These are phyloP conservation scores for Ophiosphaerella narmari DNA, from an alignment of 2,329 filamentous ascomycete genomes.

Conservation along the genomic window DNA sequence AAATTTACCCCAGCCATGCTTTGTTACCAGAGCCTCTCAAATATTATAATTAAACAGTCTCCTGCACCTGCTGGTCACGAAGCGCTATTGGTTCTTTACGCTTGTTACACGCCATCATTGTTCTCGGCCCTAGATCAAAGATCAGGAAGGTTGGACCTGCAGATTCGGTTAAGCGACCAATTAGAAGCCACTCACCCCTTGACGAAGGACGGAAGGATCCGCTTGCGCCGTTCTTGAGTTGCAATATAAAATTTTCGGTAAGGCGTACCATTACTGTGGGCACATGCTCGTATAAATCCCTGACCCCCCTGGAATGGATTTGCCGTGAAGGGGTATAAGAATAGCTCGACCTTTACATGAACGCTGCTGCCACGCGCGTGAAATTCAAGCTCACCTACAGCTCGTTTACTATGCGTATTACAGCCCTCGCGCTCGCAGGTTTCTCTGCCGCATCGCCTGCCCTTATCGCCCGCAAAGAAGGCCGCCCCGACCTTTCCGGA, in stretches of 20 bases:
- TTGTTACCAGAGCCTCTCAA: no score
- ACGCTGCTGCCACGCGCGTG: not conserved
- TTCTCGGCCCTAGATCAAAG: no score
- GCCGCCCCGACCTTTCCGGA: conserved; percentile 5
- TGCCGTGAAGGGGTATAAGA: conserved; percentile 6
- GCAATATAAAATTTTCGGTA: not conserved
- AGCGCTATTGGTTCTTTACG: no score
- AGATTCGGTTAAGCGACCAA: no score
- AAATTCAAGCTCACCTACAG: not conserved
- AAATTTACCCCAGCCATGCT: no score
- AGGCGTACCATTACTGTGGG: conserved; percentile 14
- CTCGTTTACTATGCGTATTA: conserved; percentile 8
- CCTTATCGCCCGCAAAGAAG: conserved; percentile 2
- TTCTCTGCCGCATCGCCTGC: conserved; percentile 3
- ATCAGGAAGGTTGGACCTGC: no score
- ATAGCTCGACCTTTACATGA: not conserved
- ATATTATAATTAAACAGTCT: no score
- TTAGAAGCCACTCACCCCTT: no score
- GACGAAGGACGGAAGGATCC: no score
- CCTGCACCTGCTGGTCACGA: no score
- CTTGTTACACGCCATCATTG: no score
- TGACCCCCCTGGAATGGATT: conserved; percentile 6
- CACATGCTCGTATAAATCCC: conserved; percentile 7
- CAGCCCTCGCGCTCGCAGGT: conserved; percentile 5
- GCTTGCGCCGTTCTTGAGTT: no score